These are phyloP conservation scores for Eleusine coracana DNA, from an alignment of 176 grass and related monocot genomes.

Conservation along the genomic window DNA sequence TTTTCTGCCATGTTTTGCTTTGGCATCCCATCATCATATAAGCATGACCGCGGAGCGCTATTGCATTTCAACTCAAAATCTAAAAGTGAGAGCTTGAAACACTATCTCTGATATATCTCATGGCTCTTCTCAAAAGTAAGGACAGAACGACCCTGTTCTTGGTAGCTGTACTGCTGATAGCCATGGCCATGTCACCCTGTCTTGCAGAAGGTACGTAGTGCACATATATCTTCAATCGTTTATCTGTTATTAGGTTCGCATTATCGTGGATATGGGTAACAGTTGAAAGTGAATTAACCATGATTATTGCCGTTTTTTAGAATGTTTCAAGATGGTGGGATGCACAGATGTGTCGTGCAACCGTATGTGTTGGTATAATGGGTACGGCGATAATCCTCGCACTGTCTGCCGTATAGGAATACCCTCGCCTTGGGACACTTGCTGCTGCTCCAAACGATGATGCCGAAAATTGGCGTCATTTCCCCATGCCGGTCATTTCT, in stretches of 20 bases:
- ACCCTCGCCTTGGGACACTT: neutral
- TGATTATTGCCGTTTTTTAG: neutral
- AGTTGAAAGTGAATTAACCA: too few relatives aligned
- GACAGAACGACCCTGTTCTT: neutral
- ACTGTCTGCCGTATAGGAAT: neutral
- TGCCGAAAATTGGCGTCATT: neutral
- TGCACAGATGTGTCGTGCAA: neutral
- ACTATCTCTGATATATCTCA: neutral
- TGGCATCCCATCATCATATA: neutral
- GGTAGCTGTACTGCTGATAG: neutral
- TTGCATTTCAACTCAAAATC: neutral
- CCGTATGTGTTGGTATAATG: neutral
- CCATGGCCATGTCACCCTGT: neutral
- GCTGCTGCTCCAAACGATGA: neutral
- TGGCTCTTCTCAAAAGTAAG: neutral
- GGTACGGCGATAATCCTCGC: neutral
- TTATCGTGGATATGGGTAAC: too few relatives aligned
- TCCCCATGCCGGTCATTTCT: neutral
- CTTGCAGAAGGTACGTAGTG: neutral
- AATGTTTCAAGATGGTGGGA: neutral
- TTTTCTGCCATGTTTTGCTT: neutral
- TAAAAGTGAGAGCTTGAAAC: too few relatives aligned
- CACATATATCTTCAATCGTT: neutral
- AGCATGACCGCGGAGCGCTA: neutral
- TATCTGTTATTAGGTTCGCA: neutral